Base-by-base conservation (phyloP, 768 basidiomycete genomes). In the Gautieria morchelliformis region DNA sequence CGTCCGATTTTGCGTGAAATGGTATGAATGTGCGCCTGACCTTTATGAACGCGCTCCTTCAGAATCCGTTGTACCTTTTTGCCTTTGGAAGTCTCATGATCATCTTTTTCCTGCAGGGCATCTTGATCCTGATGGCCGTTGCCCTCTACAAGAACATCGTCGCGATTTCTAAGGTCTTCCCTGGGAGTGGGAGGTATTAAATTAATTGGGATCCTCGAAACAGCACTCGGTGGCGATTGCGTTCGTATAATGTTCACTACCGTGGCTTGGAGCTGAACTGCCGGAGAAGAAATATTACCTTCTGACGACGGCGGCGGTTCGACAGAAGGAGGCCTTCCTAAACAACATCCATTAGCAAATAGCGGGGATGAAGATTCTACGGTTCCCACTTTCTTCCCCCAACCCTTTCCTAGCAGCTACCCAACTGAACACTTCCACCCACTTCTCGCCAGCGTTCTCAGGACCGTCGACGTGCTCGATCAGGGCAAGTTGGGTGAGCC, bases 371-470 rank as follows among this genome's bases (percentile, higher is more conserved):
- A 62, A 71, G 66, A 62, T 62, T 30, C 72, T 71, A 33, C 69
- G 66, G 69, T 57, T 24, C 61, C 65, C 3, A 67, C 64, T 27
- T 44, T 60, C 59, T 52, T 60, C 59, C 19, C 57, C 59, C 22
- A n/a, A 63, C 39, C 74, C 75, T 24, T 72, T 76, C 63, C 75
- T 74, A 57, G 84, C 85, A 0, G 92, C 84, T 65, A 93, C 84
- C 87, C 89, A 96, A 5, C 79, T 72, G 68, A 94, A 95, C 8
- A 92, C 78, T 27, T 92, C 90, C 15, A 92, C 74, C 81, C 92
- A 93, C 57, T 82, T 84, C 17, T 73, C 71, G 60, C 87, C 84
- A 0, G 93, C 93, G 41, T 83, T 81, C 63, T 94, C 91, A 0
- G 92, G 78, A 0, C 96, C 95, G 39, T 93, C 86, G 17, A 88